A percentile compares a stretch with the other conserved stretches of the same genome.
Evolutionary conservation across 2,329 filamentous ascomycete genomes (phyloP).

Genomic region (Exophiala aquamarina): DNA sequence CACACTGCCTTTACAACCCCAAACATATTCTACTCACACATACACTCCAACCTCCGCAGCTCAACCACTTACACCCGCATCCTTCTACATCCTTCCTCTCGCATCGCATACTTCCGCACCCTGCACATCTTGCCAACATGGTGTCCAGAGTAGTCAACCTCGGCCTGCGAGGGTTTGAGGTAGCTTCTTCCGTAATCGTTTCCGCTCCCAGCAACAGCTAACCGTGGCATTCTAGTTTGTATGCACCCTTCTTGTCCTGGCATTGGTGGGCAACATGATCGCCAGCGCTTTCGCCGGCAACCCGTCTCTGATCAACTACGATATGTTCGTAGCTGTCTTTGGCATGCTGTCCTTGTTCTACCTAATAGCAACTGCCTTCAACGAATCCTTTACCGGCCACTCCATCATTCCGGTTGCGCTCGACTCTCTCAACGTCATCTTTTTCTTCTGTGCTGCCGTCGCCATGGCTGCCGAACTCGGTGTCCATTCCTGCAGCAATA

Average conservation of each 20-base stretch:
- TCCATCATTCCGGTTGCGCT: slow-evolving; percentile 44
- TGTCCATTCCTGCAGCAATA: slow-evolving; percentile 46
- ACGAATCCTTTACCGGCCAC: slow-evolving; percentile 40
- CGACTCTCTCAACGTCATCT: slow-evolving; percentile 49
- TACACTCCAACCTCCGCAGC: slow-evolving; percentile 1
- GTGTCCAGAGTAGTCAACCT: slow-evolving; percentile 41
- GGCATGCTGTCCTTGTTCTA: slow-evolving; percentile 51
- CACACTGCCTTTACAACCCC: neutral
- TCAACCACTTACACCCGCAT: neutral
- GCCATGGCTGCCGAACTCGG: slow-evolving; percentile 48
- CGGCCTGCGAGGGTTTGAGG: slow-evolving; percentile 43
- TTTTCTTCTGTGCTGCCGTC: slow-evolving; percentile 49
- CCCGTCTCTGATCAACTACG: slow-evolving; percentile 57
- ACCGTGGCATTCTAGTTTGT: slow-evolving; percentile 48
- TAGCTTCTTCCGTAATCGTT: slow-evolving; percentile 22
- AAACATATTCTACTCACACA: neutral
- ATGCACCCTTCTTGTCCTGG: slow-evolving; percentile 60
- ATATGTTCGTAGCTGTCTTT: slow-evolving; percentile 50
- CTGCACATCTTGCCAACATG: slow-evolving; percentile 33
- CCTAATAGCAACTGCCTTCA: slow-evolving; percentile 44
- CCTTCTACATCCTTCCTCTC: slow-evolving; percentile 2
- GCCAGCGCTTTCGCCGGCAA: slow-evolving; percentile 52
- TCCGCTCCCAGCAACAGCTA: slow-evolving; percentile 10
- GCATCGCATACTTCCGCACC: neutral
- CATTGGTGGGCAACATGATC: slow-evolving; percentile 64